A percentile compares a stretch with the other conserved stretches of the same genome.
Evolutionary conservation across 75 land plant genomes (phyloP).

Genomic region (Ceratopteris richardii): DNA sequence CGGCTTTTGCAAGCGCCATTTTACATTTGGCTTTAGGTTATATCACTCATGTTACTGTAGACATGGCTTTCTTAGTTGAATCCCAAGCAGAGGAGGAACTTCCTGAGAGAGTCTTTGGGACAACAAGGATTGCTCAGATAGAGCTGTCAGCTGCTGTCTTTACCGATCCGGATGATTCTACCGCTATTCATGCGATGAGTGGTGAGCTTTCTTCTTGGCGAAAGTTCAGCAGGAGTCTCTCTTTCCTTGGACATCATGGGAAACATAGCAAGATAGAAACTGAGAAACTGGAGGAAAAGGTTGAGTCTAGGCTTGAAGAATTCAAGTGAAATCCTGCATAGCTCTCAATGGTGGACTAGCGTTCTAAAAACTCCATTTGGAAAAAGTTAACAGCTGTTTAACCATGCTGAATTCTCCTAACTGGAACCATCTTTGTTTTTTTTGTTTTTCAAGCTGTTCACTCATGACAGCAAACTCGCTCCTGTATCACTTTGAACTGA

Average conservation of each 20-base stretch:
- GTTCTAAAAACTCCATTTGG: no score
- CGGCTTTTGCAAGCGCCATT: slow-evolving; percentile 70
- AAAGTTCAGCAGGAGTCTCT: background rate
- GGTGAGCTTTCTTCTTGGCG: background rate
- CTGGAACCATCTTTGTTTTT: no score
- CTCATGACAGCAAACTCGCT: no score
- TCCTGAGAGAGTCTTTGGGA: slow-evolving; percentile 72
- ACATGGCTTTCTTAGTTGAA: slow-evolving; percentile 88
- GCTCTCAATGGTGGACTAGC: no score
- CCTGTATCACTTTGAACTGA: no score
- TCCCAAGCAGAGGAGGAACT: slow-evolving; percentile 80
- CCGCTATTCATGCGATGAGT: background rate
- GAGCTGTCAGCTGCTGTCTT: slow-evolving; percentile 65
- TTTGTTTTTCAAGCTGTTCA: no score
- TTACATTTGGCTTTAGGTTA: slow-evolving; percentile 68
- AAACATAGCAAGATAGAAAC: background rate
- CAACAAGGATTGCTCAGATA: slow-evolving; percentile 79
- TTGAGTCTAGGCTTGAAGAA: background rate
- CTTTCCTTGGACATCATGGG: background rate
- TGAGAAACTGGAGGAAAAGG: background rate
- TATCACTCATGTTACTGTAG: slow-evolving; percentile 64
- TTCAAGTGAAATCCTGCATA: no score
- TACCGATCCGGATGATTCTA: slow-evolving; percentile 20
- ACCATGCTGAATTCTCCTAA: no score
- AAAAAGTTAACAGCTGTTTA: no score